A percentile compares a stretch with the other conserved stretches of the same genome.
Conservation (phyloP, 306 rosid genomes). For the Dalbergia cultrata region DNA sequence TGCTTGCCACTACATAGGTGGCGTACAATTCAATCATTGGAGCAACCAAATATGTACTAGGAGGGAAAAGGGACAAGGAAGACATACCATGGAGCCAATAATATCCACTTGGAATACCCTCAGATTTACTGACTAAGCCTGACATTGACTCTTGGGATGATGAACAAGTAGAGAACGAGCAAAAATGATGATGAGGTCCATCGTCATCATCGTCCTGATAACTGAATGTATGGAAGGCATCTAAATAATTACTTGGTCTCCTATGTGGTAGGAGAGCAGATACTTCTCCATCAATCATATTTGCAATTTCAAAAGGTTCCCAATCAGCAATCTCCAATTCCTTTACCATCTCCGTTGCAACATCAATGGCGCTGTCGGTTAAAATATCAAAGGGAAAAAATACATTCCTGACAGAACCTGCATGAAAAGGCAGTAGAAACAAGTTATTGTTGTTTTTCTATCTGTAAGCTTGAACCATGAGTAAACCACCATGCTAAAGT, state of each 20-base stretch:
- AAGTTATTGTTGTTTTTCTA: not conserved
- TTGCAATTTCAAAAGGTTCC: constrained; percentile 91
- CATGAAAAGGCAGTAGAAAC: constrained; percentile 39
- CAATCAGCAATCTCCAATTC: constrained; percentile 86
- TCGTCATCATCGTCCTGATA: constrained; percentile 56
- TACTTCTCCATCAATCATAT: constrained; percentile 88
- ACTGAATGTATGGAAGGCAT: constrained; percentile 53
- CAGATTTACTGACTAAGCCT: constrained; percentile 53
- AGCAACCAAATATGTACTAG: not conserved
- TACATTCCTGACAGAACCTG: constrained; percentile 81
- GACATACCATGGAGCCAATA: constrained; percentile 71
- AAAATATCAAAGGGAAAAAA: constrained; percentile 85
- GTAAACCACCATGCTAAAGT: not conserved
- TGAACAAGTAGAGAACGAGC: constrained; percentile 66
- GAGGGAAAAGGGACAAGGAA: constrained; percentile 26
- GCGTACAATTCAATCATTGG: not conserved
- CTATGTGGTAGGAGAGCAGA: constrained; percentile 71
- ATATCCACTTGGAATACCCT: constrained; percentile 52
- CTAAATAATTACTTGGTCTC: constrained; percentile 50
- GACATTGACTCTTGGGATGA: constrained; percentile 68
- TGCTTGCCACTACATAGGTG: not conserved
- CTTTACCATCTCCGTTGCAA: constrained; percentile 92
- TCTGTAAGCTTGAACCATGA: constrained; percentile 11
- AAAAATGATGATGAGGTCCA: constrained; percentile 56
- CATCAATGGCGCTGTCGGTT: constrained; percentile 77